phyloP scores from a whole-genome alignment of 768 basidiomycete species.

The Boletus barrowsii region DNA sequence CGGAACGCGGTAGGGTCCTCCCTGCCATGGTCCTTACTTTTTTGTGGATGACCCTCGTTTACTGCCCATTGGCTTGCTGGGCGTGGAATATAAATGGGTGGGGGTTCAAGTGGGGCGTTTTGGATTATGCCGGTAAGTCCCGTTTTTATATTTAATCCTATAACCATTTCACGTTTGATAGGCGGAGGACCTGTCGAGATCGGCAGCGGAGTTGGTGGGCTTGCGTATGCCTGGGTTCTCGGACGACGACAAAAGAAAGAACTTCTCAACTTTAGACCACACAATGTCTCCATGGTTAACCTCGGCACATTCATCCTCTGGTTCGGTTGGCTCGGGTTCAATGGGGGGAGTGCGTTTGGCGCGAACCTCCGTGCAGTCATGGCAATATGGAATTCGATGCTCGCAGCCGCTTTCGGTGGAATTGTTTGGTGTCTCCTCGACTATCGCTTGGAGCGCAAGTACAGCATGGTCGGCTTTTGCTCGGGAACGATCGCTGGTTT shows the following conservation, averaged over 20 bases:
- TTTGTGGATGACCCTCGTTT: slow-evolving; percentile 83
- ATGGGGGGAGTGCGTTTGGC: slow-evolving; percentile 85
- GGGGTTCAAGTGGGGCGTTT: slow-evolving; percentile 79
- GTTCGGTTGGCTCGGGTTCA: slow-evolving; percentile 91
- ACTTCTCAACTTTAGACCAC: slow-evolving; percentile 77
- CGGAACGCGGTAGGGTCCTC: slow-evolving; percentile 81
- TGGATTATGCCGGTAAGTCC: slow-evolving; percentile 80
- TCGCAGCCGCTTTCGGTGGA: slow-evolving; percentile 78
- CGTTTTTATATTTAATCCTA: slow-evolving; percentile 3
- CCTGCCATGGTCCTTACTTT: slow-evolving; percentile 82
- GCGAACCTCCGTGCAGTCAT: slow-evolving; percentile 84
- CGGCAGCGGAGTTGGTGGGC: slow-evolving; percentile 77
- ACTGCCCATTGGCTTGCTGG: slow-evolving; percentile 87
- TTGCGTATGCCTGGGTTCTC: slow-evolving; percentile 85
- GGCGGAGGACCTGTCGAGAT: slow-evolving; percentile 89
- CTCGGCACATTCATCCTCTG: slow-evolving; percentile 84
- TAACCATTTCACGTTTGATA: slow-evolving; percentile 22
- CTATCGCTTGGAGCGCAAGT: slow-evolving; percentile 76
- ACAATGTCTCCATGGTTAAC: slow-evolving; percentile 81
- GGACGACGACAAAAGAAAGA: slow-evolving; percentile 75
- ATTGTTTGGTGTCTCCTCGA: slow-evolving; percentile 82
- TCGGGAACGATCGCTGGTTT: slow-evolving; percentile 84
- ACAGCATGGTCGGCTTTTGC: slow-evolving; percentile 90
- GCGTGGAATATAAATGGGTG: slow-evolving; percentile 80
- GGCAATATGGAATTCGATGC: slow-evolving; percentile 87